Evolutionary conservation across 2,329 filamentous ascomycete species (phyloP), one percentile per base, ranked within the genome.

Genomic region (Colletotrichum truncatum): DNA sequence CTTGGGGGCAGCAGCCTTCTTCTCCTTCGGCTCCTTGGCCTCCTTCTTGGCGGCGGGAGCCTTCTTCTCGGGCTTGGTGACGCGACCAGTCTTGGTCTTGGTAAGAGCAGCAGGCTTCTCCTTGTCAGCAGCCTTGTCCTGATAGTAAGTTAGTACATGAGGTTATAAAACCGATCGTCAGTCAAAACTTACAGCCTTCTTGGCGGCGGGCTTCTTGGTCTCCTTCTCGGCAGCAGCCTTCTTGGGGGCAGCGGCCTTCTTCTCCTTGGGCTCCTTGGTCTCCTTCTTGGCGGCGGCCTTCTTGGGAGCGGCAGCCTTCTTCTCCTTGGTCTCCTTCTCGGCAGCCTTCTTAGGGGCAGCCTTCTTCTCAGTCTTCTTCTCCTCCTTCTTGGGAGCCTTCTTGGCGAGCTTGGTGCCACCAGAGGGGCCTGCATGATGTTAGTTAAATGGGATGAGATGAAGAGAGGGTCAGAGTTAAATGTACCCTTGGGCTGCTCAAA

Each of bases 401-500:
- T 95, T 95, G 66, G 91, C 91, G 66, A 97, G 90, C 91, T 97
- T 97, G 81, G 96, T 93, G 71, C 93, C 92, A 67, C 94, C 94
- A 69, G 94, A 97, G 66, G 93, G 86, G 74, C 92, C 91, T 94
- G 65, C 48, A 21, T 16, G 9, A 28, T n/a, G 48, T 77, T 52
- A 76, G 65, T 46, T 28, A 45, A 9, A 25, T 34, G 7, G 16
- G 21, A 12, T 32, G 11, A 16, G n/a, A 11, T 9, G 14, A 28
- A n/a, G 18, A 12, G 4, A 34, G 6, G 39, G 9, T 18, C 48
- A 30, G n/a, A n/a, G n/a, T n/a, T n/a, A n/a, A n/a, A 84, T 88
- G 71, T 86, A 93, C 93, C 94, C 89, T 97, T 97, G 75, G 94
- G 94, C 79, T 95, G 93, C 75, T 90, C 87, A 77, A 97, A 97